Evolutionary conservation across 2,329 filamentous ascomycete genomes (phyloP).

Genomic region (Penicillium capsulatum): DNA sequence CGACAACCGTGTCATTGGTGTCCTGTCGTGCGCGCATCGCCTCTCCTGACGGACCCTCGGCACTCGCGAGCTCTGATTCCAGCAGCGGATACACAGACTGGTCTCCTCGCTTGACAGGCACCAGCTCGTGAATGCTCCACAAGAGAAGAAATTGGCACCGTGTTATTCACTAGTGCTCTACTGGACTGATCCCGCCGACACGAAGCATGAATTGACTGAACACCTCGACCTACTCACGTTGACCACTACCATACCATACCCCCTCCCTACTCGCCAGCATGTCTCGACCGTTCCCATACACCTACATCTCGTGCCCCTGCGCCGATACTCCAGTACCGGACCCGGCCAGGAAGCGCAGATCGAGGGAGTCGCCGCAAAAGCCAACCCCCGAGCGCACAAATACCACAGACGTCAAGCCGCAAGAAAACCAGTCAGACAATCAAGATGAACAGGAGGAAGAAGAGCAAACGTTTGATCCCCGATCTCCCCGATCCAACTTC

Average conservation of each 20-base stretch:
- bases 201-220: constrained; percentile 20
- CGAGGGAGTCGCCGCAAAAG: constrained; percentile 35
- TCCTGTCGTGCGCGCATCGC: constrained; percentile 3
- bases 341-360: constrained; percentile 37
- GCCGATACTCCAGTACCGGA: constrained; percentile 47
- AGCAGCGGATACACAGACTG: too few relatives aligned
- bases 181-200: constrained; percentile 5
- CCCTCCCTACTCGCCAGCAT: constrained; percentile 31
- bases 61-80: too few relatives aligned
- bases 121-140: too few relatives aligned
- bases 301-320: constrained; percentile 63
- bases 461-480: constrained; percentile 79
- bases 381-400: constrained; percentile 21
- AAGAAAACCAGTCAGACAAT: constrained; percentile 12
- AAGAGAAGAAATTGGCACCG: not conserved
- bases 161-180: too few relatives aligned
- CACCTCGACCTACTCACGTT: constrained; percentile 1
- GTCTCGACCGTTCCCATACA: constrained; percentile 59
- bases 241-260: constrained; percentile 1
- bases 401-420: constrained; percentile 1
- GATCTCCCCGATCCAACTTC: constrained; percentile 79
- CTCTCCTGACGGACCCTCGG: too few relatives aligned
- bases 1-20: not conserved
- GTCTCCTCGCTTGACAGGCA: too few relatives aligned
- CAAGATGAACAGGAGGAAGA: constrained; percentile 40